Evolutionary conservation across 1,284 basidiomycete species (phyloP).

Genomic region (Mrakiaceae sp.): DNA sequence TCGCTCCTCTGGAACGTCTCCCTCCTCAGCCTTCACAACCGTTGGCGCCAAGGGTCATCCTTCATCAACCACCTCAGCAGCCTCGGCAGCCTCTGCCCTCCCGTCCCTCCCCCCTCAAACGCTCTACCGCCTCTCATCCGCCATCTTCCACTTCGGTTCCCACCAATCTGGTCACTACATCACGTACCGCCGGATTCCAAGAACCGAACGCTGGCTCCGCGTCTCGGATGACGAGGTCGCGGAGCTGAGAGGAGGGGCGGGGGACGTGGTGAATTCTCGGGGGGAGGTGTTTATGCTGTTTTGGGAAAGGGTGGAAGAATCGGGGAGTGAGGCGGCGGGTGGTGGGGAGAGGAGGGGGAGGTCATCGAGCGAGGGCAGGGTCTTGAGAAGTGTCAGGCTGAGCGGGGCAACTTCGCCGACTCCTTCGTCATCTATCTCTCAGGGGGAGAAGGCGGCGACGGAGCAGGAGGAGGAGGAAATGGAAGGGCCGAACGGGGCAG

Average conservation of each 20-base stretch:
- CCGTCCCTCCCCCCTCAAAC: constrained; percentile 33
- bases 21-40: constrained; percentile 33
- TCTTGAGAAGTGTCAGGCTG: not conserved
- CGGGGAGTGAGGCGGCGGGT: not conserved
- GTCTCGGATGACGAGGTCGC: constrained; percentile 65
- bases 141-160: constrained; percentile 71
- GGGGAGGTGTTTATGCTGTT: constrained; percentile 66
- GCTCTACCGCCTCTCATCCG: constrained; percentile 58
- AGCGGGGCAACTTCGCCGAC: not conserved
- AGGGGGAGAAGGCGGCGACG: not conserved
- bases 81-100: constrained; percentile 29
- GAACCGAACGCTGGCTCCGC: constrained; percentile 50
- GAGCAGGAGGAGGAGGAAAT: not conserved
- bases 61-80: constrained; percentile 42
- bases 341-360: not conserved
- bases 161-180: constrained; percentile 79
- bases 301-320: constrained; percentile 51
- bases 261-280: constrained; percentile 43
- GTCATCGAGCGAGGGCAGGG: not conserved
- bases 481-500: not conserved
- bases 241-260: constrained; percentile 49
- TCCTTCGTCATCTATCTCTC: not conserved
- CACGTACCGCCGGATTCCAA: constrained; percentile 61
- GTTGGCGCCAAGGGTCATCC: constrained; percentile 22
- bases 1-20: not conserved